These are phyloP conservation scores for Zymoseptoria tritici DNA, from an alignment of 2,329 filamentous ascomycete species.

Conservation along the genomic window DNA sequence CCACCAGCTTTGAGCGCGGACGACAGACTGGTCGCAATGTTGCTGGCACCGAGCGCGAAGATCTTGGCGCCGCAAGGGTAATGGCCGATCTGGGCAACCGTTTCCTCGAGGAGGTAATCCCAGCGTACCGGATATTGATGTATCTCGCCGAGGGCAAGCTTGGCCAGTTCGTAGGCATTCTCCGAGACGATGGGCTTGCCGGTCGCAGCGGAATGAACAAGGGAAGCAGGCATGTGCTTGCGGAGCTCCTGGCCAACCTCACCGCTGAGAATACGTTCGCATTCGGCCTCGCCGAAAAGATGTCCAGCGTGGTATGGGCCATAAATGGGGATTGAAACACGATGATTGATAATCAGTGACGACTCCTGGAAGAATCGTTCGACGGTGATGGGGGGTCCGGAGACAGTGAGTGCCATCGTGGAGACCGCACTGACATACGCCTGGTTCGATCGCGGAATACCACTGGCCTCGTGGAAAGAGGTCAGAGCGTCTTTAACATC, in stretches of 20 bases:
- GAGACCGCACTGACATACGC: slow-evolving; percentile 55
- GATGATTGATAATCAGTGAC: slow-evolving; percentile 44
- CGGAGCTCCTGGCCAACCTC: slow-evolving; percentile 35
- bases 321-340: slow-evolving; percentile 48
- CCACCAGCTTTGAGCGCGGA: slow-evolving; percentile 47
- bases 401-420: slow-evolving; percentile 52
- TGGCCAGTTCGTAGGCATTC: slow-evolving; percentile 40
- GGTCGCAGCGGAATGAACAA: slow-evolving; percentile 42
- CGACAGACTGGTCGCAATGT: slow-evolving; percentile 48
- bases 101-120: slow-evolving; percentile 43
- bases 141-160: slow-evolving; percentile 39
- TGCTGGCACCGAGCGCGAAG: slow-evolving; percentile 45
- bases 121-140: slow-evolving; percentile 42
- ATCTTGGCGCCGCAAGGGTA: slow-evolving; percentile 38
- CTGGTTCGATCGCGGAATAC: slow-evolving; percentile 43
- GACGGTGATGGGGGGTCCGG: slow-evolving; percentile 49
- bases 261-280: slow-evolving; percentile 44
- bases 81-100: slow-evolving; percentile 40
- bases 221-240: slow-evolving; percentile 35
- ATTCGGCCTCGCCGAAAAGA: slow-evolving; percentile 44
- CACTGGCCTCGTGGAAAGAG: slow-evolving; percentile 51
- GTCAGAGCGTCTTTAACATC: slow-evolving; percentile 45
- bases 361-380: slow-evolving; percentile 45
- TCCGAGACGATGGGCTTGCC: slow-evolving; percentile 41
- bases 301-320: slow-evolving; percentile 54